Percentiles rank a stretch among this genome's conserved stretches.
Conservation (phyloP, 2,329 filamentous ascomycete genomes). For the Phaeosphaeriaceae sp. region DNA sequence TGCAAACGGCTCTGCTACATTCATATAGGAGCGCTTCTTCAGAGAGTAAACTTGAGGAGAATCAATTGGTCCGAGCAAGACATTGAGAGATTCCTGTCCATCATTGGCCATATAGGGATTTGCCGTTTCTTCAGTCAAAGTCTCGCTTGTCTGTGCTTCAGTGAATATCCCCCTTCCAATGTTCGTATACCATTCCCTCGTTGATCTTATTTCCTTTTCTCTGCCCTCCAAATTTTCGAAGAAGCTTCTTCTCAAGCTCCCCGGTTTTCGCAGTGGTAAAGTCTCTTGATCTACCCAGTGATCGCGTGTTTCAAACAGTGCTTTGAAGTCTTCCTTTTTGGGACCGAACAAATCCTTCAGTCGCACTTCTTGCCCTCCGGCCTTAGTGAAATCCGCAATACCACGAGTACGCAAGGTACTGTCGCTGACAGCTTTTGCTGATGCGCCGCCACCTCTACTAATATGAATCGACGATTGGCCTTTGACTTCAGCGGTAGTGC, state of each 20-base stretch:
- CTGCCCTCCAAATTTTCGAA: constrained; percentile 51
- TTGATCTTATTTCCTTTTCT: constrained; percentile 53
- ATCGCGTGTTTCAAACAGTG: constrained; percentile 56
- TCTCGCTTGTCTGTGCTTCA: constrained; percentile 48
- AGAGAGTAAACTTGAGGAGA: constrained; percentile 54
- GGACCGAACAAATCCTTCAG: constrained; percentile 60
- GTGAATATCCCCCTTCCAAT: constrained; percentile 52
- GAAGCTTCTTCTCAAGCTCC: constrained; percentile 53
- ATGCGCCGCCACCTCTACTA: neutral
- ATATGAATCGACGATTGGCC: constrained; percentile 1
- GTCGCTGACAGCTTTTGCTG: constrained; percentile 3
- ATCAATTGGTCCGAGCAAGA: constrained; percentile 60
- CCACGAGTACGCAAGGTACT: constrained; percentile 30
- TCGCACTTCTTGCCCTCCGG: constrained; percentile 48
- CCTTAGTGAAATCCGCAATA: constrained; percentile 37
- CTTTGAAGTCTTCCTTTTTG: constrained; percentile 56
- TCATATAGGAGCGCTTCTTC: constrained; percentile 49
- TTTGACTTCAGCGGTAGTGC: neutral
- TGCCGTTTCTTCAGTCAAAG: constrained; percentile 48
- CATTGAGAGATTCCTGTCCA: constrained; percentile 38
- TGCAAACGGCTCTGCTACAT: constrained; percentile 51
- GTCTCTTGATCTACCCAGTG: constrained; percentile 60
- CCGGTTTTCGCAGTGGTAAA: constrained; percentile 52
- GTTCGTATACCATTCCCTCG: constrained; percentile 62
- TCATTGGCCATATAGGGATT: constrained; percentile 52